A percentile compares a stretch with the other conserved stretches of the same genome.
Evolutionary conservation across 164 flowering plant species (phyloP).

Genomic region (Magnolia officinalis): DNA sequence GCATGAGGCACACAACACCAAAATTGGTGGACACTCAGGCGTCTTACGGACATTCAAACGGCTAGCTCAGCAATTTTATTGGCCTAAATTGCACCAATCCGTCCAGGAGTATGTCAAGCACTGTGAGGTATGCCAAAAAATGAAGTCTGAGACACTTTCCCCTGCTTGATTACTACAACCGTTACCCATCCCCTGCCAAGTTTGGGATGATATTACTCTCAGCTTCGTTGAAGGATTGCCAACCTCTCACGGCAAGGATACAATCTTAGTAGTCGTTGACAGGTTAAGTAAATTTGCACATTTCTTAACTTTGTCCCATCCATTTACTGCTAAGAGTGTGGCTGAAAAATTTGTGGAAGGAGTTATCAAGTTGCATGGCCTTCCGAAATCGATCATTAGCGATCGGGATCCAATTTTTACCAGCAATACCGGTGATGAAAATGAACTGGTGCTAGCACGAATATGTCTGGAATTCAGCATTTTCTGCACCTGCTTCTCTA

Average conservation of each 20-base stretch:
- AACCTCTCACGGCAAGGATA: background rate
- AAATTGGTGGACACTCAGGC: no score
- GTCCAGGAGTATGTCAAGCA: background rate
- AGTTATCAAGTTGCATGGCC: no score
- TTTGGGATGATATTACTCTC: background rate
- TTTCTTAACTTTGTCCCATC: conserved; percentile 8
- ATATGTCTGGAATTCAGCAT: background rate
- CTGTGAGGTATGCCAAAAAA: background rate
- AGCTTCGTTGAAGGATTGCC: background rate
- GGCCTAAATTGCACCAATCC: background rate
- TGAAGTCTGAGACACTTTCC: background rate
- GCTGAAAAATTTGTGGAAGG: no score
- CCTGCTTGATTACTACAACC: background rate
- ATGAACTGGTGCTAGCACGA: background rate
- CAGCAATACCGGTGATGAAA: background rate
- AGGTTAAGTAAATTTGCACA: conserved; percentile 10
- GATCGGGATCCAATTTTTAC: background rate
- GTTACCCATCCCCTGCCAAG: conserved; percentile 9
- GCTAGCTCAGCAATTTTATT: background rate
- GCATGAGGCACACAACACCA: no score
- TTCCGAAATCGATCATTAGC: no score
- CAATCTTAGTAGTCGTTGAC: conserved; percentile 9
- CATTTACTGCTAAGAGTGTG: conserved; percentile 2
- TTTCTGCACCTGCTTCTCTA: background rate
- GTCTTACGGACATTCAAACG: background rate